Conservation (phyloP, 257 asterid genomes). For the Nicotiana sylvestris region DNA sequence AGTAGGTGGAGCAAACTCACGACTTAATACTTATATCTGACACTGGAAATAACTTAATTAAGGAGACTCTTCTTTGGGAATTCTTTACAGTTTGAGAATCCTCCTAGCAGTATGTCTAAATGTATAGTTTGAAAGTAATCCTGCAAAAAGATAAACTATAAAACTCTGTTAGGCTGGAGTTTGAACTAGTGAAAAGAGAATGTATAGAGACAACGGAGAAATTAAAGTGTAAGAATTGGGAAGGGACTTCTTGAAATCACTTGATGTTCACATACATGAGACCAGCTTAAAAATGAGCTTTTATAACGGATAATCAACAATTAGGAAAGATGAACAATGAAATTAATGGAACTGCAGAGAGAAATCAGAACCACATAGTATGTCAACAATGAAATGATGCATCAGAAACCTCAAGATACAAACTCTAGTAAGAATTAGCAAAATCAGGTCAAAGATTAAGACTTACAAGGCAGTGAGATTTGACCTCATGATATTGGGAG, state of each 20-base stretch:
- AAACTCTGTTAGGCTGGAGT: not conserved
- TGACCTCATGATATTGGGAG: constrained; percentile 37
- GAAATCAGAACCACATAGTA: not conserved
- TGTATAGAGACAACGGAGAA: not conserved
- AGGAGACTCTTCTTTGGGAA: not conserved
- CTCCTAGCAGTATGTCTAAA: not conserved
- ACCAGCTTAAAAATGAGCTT: not conserved
- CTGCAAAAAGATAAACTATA: not conserved
- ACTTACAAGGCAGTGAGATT: constrained; percentile 53
- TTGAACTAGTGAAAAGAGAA: not conserved
- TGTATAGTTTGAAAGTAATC: not conserved
- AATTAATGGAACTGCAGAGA: not conserved
- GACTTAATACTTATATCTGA: not conserved
- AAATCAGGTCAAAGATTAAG: not conserved
- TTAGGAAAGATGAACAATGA: not conserved
- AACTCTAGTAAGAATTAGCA: not conserved
- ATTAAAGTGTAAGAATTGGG: not conserved
- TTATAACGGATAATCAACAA: no score
- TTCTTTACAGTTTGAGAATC: not conserved
- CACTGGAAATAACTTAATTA: not conserved
- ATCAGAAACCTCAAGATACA: not conserved
- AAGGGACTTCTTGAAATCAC: not conserved
- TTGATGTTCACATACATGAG: not conserved
- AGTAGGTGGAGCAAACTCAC: not conserved
- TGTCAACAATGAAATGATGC: not conserved